Evolutionary conservation across 2,329 filamentous ascomycete genomes (phyloP).

Genomic region (Stemphylium vesicarium): DNA sequence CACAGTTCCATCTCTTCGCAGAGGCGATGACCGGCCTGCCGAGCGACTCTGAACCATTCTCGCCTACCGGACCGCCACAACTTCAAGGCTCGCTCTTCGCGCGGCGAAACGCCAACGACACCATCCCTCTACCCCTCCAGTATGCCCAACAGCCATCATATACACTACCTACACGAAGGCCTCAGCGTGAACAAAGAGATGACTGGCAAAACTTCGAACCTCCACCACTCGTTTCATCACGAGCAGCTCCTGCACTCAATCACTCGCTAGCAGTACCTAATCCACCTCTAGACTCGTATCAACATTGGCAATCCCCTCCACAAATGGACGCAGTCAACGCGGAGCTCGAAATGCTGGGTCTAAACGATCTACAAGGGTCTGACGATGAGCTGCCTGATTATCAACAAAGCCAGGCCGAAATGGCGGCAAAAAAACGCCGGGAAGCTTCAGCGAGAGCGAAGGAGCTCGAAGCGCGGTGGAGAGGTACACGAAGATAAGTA

Average conservation of each 20-base stretch:
- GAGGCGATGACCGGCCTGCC: constrained; percentile 48
- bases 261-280: constrained; percentile 9
- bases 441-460: constrained; percentile 53
- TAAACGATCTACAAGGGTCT: constrained; percentile 40
- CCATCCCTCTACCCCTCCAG: constrained; percentile 32
- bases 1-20: constrained; percentile 49
- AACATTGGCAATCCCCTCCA: constrained; percentile 22
- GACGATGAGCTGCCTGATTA: constrained; percentile 55
- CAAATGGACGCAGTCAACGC: constrained; percentile 36
- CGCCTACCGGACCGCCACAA: constrained; percentile 39
- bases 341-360: constrained; percentile 39
- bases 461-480: constrained; percentile 55
- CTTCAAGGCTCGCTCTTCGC: constrained; percentile 46
- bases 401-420: constrained; percentile 56
- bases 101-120: constrained; percentile 34
- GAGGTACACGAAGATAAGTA: constrained; percentile 17
- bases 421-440: constrained; percentile 46
- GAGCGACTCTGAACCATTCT: constrained; percentile 37
- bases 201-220: constrained; percentile 40
- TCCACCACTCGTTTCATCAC: constrained; percentile 16
- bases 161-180: constrained; percentile 15
- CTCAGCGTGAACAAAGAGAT: constrained; percentile 10
- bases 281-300: constrained; percentile 12
- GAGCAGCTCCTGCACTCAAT: constrained; percentile 18
- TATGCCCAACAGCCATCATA: constrained; percentile 19